phyloP scores from a whole-genome alignment of 2,329 filamentous ascomycete species.

The Juglanconis oblonga region DNA sequence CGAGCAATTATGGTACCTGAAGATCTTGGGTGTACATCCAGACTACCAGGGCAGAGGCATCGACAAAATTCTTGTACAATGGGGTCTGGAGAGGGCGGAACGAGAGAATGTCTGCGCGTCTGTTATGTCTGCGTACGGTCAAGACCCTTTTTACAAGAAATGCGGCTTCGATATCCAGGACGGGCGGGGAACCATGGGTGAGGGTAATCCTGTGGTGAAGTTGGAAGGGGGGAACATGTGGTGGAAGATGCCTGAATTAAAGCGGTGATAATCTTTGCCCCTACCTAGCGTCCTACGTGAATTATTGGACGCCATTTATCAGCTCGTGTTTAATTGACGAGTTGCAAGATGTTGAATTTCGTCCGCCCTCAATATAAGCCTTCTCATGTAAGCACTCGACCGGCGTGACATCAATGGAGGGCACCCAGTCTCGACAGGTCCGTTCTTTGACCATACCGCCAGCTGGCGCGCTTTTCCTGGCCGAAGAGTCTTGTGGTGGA shows the following conservation, averaged over 20 bases:
- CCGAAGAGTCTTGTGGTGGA: no score
- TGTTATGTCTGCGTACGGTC: not conserved
- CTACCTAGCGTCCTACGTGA: no score
- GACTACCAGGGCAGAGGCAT: constrained; percentile 32
- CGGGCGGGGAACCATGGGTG: not conserved
- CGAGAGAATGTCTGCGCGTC: not conserved
- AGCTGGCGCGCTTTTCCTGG: no score
- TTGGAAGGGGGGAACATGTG: not conserved
- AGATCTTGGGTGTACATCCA: constrained; percentile 36
- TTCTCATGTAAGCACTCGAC: no score
- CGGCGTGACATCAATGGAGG: no score
- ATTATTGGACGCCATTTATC: no score
- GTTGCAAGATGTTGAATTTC: no score
- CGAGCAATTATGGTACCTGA: constrained; percentile 36
- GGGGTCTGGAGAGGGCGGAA: not conserved
- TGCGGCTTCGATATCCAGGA: not conserved
- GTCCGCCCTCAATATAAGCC: no score
- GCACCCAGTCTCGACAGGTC: no score
- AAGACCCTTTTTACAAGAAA: not conserved
- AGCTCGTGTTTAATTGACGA: no score
- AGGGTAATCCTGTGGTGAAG: not conserved
- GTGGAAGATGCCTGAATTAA: not conserved
- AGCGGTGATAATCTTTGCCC: not conserved
- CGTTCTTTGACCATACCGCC: no score
- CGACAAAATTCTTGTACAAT: not conserved